Percentiles rank a stretch among this genome's conserved stretches.
Conservation (phyloP, 1,284 basidiomycete genomes). For the Pisolithus thermaeus region DNA sequence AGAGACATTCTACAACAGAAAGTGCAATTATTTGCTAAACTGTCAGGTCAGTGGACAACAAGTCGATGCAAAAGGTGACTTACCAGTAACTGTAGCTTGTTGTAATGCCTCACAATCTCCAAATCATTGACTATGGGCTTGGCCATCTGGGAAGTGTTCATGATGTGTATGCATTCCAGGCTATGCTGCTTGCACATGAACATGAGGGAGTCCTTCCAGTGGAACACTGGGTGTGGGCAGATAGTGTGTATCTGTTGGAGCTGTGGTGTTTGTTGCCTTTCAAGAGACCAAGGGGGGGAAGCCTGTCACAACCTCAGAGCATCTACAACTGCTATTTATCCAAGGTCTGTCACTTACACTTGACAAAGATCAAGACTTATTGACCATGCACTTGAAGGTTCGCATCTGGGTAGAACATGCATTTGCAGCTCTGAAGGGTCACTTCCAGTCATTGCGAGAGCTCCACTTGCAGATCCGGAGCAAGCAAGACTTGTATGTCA, state of each 20-base stretch:
- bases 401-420: too few species aligned
- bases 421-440: background rate
- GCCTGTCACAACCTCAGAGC: background rate
- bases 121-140: background rate
- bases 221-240: background rate
- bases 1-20: too few species aligned
- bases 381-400: too few species aligned
- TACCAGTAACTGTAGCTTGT: background rate
- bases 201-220: background rate
- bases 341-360: too few species aligned
- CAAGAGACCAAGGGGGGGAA: background rate
- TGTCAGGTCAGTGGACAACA: conserved; percentile 6
- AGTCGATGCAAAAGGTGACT: too few species aligned
- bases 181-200: background rate
- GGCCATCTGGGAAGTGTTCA: background rate
- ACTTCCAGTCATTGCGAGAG: background rate
- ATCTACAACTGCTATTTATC: background rate
- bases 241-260: background rate
- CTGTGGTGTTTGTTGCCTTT: conserved; percentile 3
- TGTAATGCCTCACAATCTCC: background rate
- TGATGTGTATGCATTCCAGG: background rate
- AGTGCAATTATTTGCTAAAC: too few species aligned
- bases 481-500: background rate
- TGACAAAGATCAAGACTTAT: background rate
- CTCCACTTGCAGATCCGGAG: background rate